Conservation (phyloP, 148 eudicot species). For the Diospyros kaki region DNA sequence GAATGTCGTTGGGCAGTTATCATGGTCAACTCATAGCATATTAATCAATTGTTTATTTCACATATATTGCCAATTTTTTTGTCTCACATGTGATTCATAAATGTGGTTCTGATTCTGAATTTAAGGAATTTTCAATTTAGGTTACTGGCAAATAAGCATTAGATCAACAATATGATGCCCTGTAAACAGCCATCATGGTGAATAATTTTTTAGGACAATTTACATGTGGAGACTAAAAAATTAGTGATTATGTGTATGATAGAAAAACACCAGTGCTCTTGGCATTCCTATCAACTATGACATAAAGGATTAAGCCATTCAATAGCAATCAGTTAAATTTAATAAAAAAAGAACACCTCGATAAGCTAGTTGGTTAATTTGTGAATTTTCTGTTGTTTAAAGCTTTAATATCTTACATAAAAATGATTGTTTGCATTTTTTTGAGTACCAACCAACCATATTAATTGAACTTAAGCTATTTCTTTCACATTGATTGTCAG, state of each 20-base stretch:
- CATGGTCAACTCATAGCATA: background rate
- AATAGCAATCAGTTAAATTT: too few relatives aligned
- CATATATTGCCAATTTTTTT: too few relatives aligned
- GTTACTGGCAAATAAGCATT: background rate
- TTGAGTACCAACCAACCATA: background rate
- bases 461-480: background rate
- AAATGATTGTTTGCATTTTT: too few relatives aligned
- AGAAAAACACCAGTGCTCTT: background rate
- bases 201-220: background rate
- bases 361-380: background rate
- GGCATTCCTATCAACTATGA: background rate
- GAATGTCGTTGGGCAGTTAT: background rate
- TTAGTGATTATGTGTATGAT: background rate
- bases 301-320: background rate
- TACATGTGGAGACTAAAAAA: background rate
- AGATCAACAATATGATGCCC: background rate
- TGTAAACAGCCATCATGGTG: background rate
- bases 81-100: too few relatives aligned
- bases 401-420: background rate
- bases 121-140: background rate
- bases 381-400: background rate
- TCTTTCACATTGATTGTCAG: slow-evolving; percentile 4
- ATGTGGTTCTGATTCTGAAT: too few relatives aligned
- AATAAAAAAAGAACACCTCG: too few relatives aligned
- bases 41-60: background rate